A percentile compares a stretch with the other conserved stretches of the same genome.
Conservation (phyloP, 2,329 filamentous ascomycete species). For the Scedosporium dehoogii region DNA sequence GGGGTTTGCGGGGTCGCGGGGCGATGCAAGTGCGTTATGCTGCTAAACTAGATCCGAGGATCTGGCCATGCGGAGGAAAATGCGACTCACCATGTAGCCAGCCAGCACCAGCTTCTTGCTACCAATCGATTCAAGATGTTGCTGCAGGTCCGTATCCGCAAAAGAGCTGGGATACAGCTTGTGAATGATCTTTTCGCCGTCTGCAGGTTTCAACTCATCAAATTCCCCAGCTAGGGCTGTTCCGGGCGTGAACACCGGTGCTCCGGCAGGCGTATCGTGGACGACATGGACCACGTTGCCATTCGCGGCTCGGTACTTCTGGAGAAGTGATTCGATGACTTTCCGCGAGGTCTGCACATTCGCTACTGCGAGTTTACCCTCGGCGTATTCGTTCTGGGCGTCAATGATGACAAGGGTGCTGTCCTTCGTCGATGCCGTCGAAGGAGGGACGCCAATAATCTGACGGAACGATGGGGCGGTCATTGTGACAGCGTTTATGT, state of each 20-base stretch:
- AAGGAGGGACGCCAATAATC: slow-evolving; percentile 42
- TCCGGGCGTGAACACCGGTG: slow-evolving; percentile 55
- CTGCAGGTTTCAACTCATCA: slow-evolving; percentile 42
- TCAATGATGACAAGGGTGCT: slow-evolving; percentile 58
- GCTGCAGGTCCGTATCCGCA: slow-evolving; percentile 47
- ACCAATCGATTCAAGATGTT: slow-evolving; percentile 35
- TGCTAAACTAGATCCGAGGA: neutral
- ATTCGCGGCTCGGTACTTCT: slow-evolving; percentile 46
- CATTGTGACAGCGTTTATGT: neutral
- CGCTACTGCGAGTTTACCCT: slow-evolving; percentile 45
- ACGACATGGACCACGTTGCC: slow-evolving; percentile 49
- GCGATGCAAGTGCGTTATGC: neutral
- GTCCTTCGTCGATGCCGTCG: slow-evolving; percentile 46
- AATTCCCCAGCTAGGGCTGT: slow-evolving; percentile 53
- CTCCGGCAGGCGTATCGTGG: slow-evolving; percentile 47
- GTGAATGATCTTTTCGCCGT: slow-evolving; percentile 44
- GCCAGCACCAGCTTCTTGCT: slow-evolving; percentile 51
- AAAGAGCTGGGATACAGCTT: slow-evolving; percentile 53
- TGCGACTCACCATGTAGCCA: slow-evolving; percentile 43
- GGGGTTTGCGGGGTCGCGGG: neutral
- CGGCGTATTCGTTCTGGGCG: slow-evolving; percentile 59
- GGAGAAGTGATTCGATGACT: slow-evolving; percentile 42
- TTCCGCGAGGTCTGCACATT: slow-evolving; percentile 43
- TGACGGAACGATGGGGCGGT: slow-evolving; percentile 26
- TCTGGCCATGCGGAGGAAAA: neutral